phyloP scores from a whole-genome alignment of 352 stramenopile genomes.

The Pythium inflatum region DNA sequence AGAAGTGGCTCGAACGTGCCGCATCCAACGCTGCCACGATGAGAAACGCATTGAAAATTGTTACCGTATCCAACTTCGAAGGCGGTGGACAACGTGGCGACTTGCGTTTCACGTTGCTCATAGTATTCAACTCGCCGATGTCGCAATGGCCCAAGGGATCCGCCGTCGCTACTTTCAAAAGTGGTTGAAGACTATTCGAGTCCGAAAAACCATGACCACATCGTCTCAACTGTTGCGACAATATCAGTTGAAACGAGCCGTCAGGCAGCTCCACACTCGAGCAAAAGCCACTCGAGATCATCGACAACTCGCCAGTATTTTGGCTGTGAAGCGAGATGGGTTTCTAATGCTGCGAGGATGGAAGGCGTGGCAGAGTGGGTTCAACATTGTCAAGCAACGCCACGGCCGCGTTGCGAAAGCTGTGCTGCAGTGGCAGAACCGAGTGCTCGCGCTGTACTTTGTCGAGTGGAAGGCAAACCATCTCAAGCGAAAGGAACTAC shows the following conservation, averaged over 20 bases:
- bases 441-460: conserved; percentile 11
- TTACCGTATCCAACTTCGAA: not conserved
- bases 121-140: conserved; percentile 21
- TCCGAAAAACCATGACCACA: not conserved
- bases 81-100: conserved; percentile 16
- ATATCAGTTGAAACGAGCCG: not conserved
- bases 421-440: conserved; percentile 15
- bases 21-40: not conserved
- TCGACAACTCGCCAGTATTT: not conserved
- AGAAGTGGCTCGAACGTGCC: not conserved
- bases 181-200: not conserved
- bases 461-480: conserved; percentile 7
- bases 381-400: not conserved
- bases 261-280: not conserved
- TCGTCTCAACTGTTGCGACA: not conserved
- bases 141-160: not conserved
- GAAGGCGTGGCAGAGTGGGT: conserved; percentile 6
- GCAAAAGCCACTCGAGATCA: not conserved
- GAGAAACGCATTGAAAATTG: not conserved
- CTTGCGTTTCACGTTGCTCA: conserved; percentile 16
- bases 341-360: not conserved
- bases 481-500: not conserved
- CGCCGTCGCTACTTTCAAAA: conserved; percentile 2
- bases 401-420: not conserved
- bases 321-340: not conserved